Evolutionary conservation across 164 flowering plant species (phyloP), one percentile per base, ranked within the genome.

Genomic region (Taxillus chinensis): DNA sequence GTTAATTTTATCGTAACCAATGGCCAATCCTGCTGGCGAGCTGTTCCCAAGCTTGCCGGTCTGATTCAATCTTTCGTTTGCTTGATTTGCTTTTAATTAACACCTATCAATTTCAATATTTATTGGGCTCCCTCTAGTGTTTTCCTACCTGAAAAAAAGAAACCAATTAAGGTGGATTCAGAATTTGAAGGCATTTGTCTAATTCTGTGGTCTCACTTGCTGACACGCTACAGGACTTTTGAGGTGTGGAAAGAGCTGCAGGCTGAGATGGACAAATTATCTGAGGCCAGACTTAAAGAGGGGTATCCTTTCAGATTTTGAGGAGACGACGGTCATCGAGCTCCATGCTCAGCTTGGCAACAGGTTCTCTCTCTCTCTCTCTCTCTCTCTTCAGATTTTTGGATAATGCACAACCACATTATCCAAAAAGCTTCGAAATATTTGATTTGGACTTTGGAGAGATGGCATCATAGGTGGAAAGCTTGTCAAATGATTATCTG

Each of bases 21-120:
- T 74, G 90, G 90, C 79, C 90, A 85, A 77, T 85, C 87, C 75
- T 85, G 90, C 66, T 85, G 90, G 90, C 78, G 86, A 74, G 86
- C 87, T 69, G 86, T 85, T 62, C 90, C 90, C 54, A 81, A 85
- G 72, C 87, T 83, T 63, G 87, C 87, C 76, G 87, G 90, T 81
- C 74, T 55, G 12, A 11, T 4, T 14, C 37, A 6, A 37, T 39
- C 38, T 49, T 5, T 52, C 4, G 37, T 39, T 59, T 62, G 27
- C 27, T 27, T 27, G 27, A 27, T 27, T 27, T 27, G 27, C 2
- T 27, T 27, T 27, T 27, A 27, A 27, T 27, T 27, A 27, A 27
- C 27, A 27, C 2, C 10, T 9, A 43, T 43, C 7, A 6, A 43
- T 43, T 43, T 9, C 7, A 6, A 6, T 9, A 43, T 43, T 43